A percentile compares a stretch with the other conserved stretches of the same genome.
These are phyloP conservation scores for Amphibolis antarctica DNA, from an alignment of 106 monocot species.

Conservation along the genomic window DNA sequence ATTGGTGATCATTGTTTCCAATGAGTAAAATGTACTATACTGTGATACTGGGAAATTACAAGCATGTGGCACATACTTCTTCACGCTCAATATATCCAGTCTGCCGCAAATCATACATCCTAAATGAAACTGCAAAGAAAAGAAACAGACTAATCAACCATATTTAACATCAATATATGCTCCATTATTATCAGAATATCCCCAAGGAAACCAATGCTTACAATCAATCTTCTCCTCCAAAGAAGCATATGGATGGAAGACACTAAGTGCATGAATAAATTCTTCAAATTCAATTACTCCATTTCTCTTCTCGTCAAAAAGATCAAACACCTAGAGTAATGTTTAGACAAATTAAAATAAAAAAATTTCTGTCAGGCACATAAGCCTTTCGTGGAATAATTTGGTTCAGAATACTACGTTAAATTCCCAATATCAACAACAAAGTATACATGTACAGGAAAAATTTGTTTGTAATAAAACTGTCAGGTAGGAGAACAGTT, in stretches of 20 bases:
- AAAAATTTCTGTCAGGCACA: background rate
- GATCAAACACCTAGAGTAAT: conserved; percentile 10
- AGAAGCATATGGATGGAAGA: conserved; percentile 19
- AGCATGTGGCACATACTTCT: conserved; percentile 6
- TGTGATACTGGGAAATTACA: background rate
- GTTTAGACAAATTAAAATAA: background rate
- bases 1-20: too few relatives aligned
- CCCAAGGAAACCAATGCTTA: background rate
- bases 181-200: too few relatives aligned
- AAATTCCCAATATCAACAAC: too few relatives aligned
- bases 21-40: background rate
- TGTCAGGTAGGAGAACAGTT: too few relatives aligned
- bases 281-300: conserved; percentile 22
- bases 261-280: conserved; percentile 18
- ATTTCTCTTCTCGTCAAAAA: conserved; percentile 23
- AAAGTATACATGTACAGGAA: too few relatives aligned
- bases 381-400: background rate
- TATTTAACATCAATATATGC: too few relatives aligned
- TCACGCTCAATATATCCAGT: conserved; percentile 18
- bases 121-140: conserved; percentile 15
- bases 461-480: too few relatives aligned
- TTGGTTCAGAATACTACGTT: background rate
- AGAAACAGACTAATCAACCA: background rate
- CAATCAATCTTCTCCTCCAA: conserved; percentile 18
- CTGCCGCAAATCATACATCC: conserved; percentile 16